Evolutionary conservation across 306 rosid species (phyloP).

Genomic region (Rosa chinensis): DNA sequence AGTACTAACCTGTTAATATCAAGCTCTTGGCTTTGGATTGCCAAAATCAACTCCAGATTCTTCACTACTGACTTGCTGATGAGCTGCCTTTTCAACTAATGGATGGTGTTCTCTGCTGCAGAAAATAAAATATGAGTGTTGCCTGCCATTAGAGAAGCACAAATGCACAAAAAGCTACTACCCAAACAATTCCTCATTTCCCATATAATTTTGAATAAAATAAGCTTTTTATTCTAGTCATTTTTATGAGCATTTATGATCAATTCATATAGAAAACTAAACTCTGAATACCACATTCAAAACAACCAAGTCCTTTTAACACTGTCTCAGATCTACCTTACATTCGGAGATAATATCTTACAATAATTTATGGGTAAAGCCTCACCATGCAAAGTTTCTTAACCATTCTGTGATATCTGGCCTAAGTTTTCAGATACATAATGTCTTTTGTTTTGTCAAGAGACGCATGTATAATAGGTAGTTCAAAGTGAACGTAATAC

Average conservation of each 20-base stretch:
- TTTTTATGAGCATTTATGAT: background rate
- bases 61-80: too few relatives aligned
- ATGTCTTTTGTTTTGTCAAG: background rate
- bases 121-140: too few relatives aligned
- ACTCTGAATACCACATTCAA: background rate
- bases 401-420: background rate
- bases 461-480: background rate
- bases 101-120: too few relatives aligned
- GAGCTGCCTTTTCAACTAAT: too few relatives aligned
- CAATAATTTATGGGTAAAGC: background rate
- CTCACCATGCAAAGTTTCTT: background rate
- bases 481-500: too few relatives aligned
- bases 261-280: background rate
- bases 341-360: background rate
- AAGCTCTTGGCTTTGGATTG: too few relatives aligned
- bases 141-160: background rate
- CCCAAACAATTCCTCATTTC: background rate
- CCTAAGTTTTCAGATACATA: slow-evolving; percentile 6
- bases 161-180: background rate
- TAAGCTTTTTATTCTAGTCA: background rate
- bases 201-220: background rate
- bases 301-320: background rate
- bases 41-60: too few relatives aligned
- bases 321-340: background rate
- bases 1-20: too few relatives aligned